These are phyloP conservation scores for Cladosporium sp. DNA, from an alignment of 2,329 filamentous ascomycete species.

Conservation along the genomic window DNA sequence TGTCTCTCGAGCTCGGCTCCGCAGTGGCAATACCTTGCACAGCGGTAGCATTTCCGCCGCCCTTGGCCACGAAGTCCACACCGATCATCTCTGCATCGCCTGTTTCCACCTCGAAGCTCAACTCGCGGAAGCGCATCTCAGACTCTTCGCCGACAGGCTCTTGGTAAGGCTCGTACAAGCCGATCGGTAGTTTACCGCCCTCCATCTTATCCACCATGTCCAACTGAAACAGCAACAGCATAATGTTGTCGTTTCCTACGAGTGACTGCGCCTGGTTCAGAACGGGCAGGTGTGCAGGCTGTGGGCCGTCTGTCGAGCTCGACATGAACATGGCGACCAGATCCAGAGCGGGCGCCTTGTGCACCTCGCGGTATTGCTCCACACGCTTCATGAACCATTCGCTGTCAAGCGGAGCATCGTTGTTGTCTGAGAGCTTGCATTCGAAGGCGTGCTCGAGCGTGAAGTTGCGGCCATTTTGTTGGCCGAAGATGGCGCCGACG, in stretches of 20 bases:
- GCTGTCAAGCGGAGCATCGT: constrained; percentile 62
- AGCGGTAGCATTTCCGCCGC: constrained; percentile 76
- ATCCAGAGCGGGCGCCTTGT: constrained; percentile 75
- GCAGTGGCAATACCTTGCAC: constrained; percentile 34
- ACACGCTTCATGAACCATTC: constrained; percentile 75
- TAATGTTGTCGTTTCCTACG: constrained; percentile 71
- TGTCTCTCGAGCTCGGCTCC: constrained; percentile 43
- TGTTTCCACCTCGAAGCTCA: constrained; percentile 87
- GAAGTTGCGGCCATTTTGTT: constrained; percentile 85
- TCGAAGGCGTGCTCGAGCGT: constrained; percentile 94
- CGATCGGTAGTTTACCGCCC: constrained; percentile 81
- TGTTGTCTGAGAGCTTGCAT: constrained; percentile 57
- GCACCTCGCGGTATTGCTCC: constrained; percentile 86
- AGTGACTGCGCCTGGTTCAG: constrained; percentile 65
- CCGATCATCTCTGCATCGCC: constrained; percentile 97
- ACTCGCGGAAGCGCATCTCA: constrained; percentile 74
- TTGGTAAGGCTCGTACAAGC: constrained; percentile 79
- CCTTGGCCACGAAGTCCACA: constrained; percentile 87
- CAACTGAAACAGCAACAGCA: constrained; percentile 85
- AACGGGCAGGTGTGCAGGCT: constrained; percentile 66
- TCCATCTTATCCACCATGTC: constrained; percentile 55
- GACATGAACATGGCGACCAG: constrained; percentile 71
- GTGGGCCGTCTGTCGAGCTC: constrained; percentile 69
- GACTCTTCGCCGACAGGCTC: constrained; percentile 63
- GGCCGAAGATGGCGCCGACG: constrained; percentile 83